Evolutionary conservation across 2,329 filamentous ascomycete genomes (phyloP).

Genomic region (Echinosphaeria canescens): DNA sequence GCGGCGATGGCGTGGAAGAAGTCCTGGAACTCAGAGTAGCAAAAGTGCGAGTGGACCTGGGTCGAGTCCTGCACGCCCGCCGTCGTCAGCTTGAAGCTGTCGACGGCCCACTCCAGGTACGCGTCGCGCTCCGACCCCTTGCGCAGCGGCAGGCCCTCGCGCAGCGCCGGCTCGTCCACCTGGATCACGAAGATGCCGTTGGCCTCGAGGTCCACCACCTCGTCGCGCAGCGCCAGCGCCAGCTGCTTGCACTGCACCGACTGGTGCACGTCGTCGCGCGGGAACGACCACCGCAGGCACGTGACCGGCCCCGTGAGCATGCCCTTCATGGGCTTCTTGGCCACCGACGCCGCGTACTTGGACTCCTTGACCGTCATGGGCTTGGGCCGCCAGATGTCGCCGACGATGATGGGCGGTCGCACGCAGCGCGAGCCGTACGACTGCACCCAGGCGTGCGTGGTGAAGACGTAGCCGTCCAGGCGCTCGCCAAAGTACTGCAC

Average conservation of each 20-base stretch:
- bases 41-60: constrained; percentile 99
- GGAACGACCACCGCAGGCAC: constrained; percentile 98
- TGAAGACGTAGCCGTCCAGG: constrained; percentile 93
- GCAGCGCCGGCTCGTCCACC: constrained; percentile 96
- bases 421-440: constrained; percentile 97
- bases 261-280: constrained; percentile 98
- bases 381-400: constrained; percentile 89
- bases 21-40: constrained; percentile 99
- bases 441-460: constrained; percentile 95
- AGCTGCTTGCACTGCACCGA: constrained; percentile 98
- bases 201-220: constrained; percentile 94
- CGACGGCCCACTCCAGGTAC: constrained; percentile 93
- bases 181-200: constrained; percentile 96
- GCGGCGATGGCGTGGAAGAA: constrained; percentile 99
- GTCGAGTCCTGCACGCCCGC: constrained; percentile 86
- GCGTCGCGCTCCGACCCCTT: constrained; percentile 84
- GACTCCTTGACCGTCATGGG: constrained; percentile 99
- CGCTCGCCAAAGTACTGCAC: constrained; percentile 99
- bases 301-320: constrained; percentile 99
- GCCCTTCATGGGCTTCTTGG: constrained; percentile 99
- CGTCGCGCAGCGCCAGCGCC: constrained; percentile 91
- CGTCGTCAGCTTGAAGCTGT: constrained; percentile 93
- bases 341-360: constrained; percentile 91
- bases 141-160: constrained; percentile 96
- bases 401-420: constrained; percentile 93